Percentiles rank a stretch among this genome's conserved stretches.
Evolutionary conservation across 2,329 filamentous ascomycete genomes (phyloP).

Genomic region (Aaosphaeria arxii): DNA sequence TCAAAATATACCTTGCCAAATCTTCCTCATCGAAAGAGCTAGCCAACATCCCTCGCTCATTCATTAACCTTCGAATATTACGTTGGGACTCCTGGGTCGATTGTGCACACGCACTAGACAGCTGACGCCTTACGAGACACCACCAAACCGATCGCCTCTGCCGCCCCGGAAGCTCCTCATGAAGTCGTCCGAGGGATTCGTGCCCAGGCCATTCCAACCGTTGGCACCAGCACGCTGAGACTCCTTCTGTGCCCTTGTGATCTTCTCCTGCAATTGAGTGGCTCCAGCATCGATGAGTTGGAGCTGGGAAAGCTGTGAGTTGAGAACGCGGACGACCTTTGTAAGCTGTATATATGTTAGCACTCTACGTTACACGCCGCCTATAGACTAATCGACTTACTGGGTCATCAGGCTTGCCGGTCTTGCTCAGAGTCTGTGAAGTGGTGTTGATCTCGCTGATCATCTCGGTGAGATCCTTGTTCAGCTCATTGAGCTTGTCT

Average conservation of each 20-base stretch:
- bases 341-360: constrained; percentile 61
- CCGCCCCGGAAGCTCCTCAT: constrained; percentile 82
- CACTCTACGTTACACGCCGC: neutral
- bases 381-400: constrained; percentile 12
- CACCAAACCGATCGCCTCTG: constrained; percentile 29
- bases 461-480: constrained; percentile 89
- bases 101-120: too few relatives aligned
- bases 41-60: too few relatives aligned
- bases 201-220: constrained; percentile 53
- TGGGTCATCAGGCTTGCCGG: constrained; percentile 62
- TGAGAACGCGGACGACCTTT: constrained; percentile 93
- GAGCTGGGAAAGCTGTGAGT: constrained; percentile 85
- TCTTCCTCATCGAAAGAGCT: too few relatives aligned
- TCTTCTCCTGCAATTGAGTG: constrained; percentile 75
- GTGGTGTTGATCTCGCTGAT: constrained; percentile 97
- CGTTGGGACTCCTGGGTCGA: too few relatives aligned
- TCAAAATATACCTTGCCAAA: too few relatives aligned
- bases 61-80: too few relatives aligned
- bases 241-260: constrained; percentile 76
- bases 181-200: constrained; percentile 80
- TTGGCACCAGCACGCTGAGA: constrained; percentile 57
- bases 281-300: constrained; percentile 92
- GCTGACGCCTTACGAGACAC: constrained; percentile 12
- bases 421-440: constrained; percentile 84
- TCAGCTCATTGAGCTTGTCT: constrained; percentile 88